Conservation (phyloP, 495 filamentous ascomycete genomes). For the Rostrohypoxylon terebratum region DNA sequence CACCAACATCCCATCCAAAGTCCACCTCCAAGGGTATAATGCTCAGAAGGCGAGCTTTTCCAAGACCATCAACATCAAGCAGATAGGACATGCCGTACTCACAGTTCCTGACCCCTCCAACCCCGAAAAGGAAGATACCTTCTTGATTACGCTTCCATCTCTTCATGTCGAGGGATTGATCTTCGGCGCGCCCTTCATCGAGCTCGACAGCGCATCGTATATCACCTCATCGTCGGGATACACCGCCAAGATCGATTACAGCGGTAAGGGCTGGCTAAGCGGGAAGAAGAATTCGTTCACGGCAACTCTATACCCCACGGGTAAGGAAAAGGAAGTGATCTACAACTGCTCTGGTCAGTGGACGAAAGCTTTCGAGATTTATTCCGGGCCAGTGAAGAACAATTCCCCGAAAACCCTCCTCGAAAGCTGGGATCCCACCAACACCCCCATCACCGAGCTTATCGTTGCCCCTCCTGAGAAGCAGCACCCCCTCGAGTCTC, state of each 20-base stretch:
- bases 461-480: conserved; percentile 77
- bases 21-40: conserved; percentile 94
- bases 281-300: conserved; percentile 95
- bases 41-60: conserved; percentile 97
- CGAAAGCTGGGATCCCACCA: conserved; percentile 75
- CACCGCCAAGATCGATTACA: conserved; percentile 92
- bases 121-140: conserved; percentile 68
- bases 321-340: conserved; percentile 81
- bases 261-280: conserved; percentile 89
- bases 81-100: conserved; percentile 93
- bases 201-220: conserved; percentile 83
- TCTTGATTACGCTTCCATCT: conserved; percentile 90
- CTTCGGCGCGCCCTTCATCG: conserved; percentile 90
- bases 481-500: conserved; percentile 88
- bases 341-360: conserved; percentile 93
- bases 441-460: conserved; percentile 72
- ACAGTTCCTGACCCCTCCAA: conserved; percentile 71
- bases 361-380: conserved; percentile 85
- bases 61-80: conserved; percentile 92
- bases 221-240: conserved; percentile 89
- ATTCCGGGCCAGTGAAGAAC: conserved; percentile 75
- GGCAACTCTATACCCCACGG: conserved; percentile 79
- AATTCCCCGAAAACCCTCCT: conserved; percentile 62
- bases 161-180: conserved; percentile 96
- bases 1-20: conserved; percentile 82